Evolutionary conservation across 1,284 basidiomycete genomes (phyloP), one percentile per base, ranked within the genome.

Genomic region (Ceratobasidium sp.): DNA sequence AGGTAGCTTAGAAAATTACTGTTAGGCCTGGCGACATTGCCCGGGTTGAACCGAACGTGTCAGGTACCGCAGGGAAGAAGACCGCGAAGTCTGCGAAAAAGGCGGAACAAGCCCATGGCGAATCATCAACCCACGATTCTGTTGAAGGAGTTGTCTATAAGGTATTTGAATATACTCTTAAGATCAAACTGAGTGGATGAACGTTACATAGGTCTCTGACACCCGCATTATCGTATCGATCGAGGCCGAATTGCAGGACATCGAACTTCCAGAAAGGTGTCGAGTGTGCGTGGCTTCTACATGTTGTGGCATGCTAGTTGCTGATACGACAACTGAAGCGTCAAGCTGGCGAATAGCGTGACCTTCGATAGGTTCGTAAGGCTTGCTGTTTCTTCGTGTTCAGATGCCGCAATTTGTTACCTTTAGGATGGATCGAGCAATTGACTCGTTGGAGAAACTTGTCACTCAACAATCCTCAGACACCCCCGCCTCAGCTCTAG

Each of bases 321-420:
- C 35, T 54, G 14, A 26, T 14, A 18, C 32, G 23, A 46, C 16
- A 18, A n/a, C 32, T 21, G 55, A 21, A 85, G 83, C n/a, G 82
- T 98, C 66, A 98, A 98, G 80, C 85, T 98, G 1, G 96, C 94
- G 4, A 98, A 98, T 78, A 94, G 91, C 61, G 89, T 93, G 11
- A 98, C 96, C 0, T 96, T 93, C 79, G 95, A 98, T 78, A 87
- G 96, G 93, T 91, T 78, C 55, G 78, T 69, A 26, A 18, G 18
- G 23, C 13, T 52, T 47, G 23, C 32, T n/a, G 5, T 28, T 59
- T 43, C 16, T 47, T 57, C 21, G 38, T 50, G 16, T 7, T 59
- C 35, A 67, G 32, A 50, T 66, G 43, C 46, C 28, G 64, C 18
- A 14, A 26, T 26, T 72, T 44, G 16, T 21, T 41, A 14, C 21